Percentiles rank a stretch among this genome's conserved stretches.
phyloP scores from a whole-genome alignment of 1,139 yeast genomes.

The Ogataea hybrid region DNA sequence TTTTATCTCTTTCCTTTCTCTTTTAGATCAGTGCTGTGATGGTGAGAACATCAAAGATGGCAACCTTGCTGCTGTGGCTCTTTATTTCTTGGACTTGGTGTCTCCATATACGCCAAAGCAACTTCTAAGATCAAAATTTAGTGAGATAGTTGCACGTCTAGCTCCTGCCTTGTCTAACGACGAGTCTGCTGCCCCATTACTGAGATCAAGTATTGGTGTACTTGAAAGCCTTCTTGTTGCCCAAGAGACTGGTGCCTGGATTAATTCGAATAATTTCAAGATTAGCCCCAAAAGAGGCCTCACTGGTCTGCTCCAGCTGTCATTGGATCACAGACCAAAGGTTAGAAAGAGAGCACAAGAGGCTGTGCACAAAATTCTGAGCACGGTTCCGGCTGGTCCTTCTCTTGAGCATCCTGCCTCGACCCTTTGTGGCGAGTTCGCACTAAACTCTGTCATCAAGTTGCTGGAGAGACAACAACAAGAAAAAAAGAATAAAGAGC shows the following conservation, averaged over 20 bases:
- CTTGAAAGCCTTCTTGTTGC: slow-evolving; percentile 76
- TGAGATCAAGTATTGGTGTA: slow-evolving; percentile 82
- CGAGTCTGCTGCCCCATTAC: slow-evolving; percentile 78
- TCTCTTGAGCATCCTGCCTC: slow-evolving; percentile 76
- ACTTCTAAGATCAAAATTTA: slow-evolving; percentile 68
- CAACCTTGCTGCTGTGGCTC: slow-evolving; percentile 68
- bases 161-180: slow-evolving; percentile 77
- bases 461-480: slow-evolving; percentile 47
- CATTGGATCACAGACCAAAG: slow-evolving; percentile 89
- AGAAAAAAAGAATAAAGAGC: slow-evolving; percentile 29
- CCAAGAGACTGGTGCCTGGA: slow-evolving; percentile 82
- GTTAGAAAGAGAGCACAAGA: slow-evolving; percentile 96
- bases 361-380: slow-evolving; percentile 61
- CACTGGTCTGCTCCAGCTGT: slow-evolving; percentile 73
- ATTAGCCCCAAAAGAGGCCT: slow-evolving; percentile 82
- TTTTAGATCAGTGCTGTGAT: slow-evolving; percentile 70
- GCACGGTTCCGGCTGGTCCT: slow-evolving; percentile 81
- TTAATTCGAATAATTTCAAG: slow-evolving; percentile 42
- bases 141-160: slow-evolving; percentile 72
- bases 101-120: slow-evolving; percentile 72
- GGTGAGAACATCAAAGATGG: slow-evolving; percentile 52
- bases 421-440: slow-evolving; percentile 62
- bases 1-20: slow-evolving; percentile 77
- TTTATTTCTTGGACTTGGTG: slow-evolving; percentile 78
- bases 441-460: slow-evolving; percentile 53